Evolutionary conservation across 169 alveolate species (phyloP).

Genomic region (Plasmodium chabaudi): DNA sequence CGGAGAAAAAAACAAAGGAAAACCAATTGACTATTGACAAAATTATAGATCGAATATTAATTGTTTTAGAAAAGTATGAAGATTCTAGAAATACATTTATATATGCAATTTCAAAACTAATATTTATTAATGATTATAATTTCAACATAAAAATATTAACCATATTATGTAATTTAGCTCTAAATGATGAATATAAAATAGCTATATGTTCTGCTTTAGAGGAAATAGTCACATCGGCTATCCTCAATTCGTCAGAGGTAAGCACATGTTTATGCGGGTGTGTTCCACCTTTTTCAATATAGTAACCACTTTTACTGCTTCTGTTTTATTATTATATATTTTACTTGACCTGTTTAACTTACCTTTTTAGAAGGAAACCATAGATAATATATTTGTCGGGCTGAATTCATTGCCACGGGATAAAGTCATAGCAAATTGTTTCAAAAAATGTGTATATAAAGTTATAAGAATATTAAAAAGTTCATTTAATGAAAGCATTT

Average conservation of each 20-base stretch:
- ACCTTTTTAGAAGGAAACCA: conserved; percentile 27
- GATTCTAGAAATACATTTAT: conserved; percentile 67
- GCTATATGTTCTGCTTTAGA: conserved; percentile 46
- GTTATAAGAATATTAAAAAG: conserved; percentile 22
- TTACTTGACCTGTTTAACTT: neutral
- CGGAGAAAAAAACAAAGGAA: conserved; percentile 8
- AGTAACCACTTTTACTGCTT: no score
- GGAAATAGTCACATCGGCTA: conserved; percentile 52
- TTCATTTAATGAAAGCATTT: conserved; percentile 27
- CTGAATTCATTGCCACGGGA: conserved; percentile 28
- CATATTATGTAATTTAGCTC: conserved; percentile 30
- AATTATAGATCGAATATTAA: conserved; percentile 56
- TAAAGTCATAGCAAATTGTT: conserved; percentile 24
- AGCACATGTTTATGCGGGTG: neutral
- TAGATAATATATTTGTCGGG: conserved; percentile 55
- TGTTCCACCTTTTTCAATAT: neutral
- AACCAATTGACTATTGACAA: neutral
- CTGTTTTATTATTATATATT: no score
- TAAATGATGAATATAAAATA: conserved; percentile 56
- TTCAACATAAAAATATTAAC: conserved; percentile 38
- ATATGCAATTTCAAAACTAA: conserved; percentile 49
- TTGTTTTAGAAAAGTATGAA: conserved; percentile 73
- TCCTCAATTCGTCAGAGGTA: conserved; percentile 63
- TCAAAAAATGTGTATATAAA: conserved; percentile 52
- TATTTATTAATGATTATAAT: conserved; percentile 48